Evolutionary conservation across 257 asterid genomes (phyloP).

Genomic region (Nicotiana sylvestris): DNA sequence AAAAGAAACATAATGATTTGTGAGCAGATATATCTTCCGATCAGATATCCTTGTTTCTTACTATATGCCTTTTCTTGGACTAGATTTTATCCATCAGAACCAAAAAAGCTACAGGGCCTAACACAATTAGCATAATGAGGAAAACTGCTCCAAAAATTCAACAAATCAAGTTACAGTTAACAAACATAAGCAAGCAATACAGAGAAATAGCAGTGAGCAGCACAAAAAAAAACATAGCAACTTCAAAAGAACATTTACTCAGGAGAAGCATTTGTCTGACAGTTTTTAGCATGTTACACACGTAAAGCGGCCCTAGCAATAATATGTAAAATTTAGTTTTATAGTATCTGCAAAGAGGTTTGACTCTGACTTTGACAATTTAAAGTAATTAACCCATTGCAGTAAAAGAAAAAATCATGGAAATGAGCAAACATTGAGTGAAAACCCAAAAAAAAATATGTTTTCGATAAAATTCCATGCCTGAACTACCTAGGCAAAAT

Average conservation of each 20-base stretch:
- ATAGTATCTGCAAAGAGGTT: not conserved
- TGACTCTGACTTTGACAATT: no score
- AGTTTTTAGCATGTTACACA: not conserved
- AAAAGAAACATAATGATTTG: not conserved
- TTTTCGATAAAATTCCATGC: no score
- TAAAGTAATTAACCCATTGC: no score
- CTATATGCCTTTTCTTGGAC: not conserved
- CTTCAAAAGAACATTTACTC: not conserved
- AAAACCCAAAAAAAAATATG: no score
- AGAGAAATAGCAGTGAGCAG: not conserved
- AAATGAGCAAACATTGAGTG: no score
- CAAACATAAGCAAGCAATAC: not conserved
- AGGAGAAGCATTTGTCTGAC: not conserved
- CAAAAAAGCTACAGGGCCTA: not conserved
- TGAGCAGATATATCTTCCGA: not conserved
- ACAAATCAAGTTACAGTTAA: not conserved
- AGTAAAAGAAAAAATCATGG: no score
- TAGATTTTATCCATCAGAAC: not conserved
- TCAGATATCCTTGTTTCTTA: not conserved
- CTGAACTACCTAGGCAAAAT: not conserved
- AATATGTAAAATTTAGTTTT: not conserved
- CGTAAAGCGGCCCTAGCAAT: not conserved
- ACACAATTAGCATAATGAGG: not conserved
- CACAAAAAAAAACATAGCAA: not conserved
- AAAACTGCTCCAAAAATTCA: not conserved